Base-by-base conservation (phyloP, 148 eudicot genomes). In the Beta vulgaris region DNA sequence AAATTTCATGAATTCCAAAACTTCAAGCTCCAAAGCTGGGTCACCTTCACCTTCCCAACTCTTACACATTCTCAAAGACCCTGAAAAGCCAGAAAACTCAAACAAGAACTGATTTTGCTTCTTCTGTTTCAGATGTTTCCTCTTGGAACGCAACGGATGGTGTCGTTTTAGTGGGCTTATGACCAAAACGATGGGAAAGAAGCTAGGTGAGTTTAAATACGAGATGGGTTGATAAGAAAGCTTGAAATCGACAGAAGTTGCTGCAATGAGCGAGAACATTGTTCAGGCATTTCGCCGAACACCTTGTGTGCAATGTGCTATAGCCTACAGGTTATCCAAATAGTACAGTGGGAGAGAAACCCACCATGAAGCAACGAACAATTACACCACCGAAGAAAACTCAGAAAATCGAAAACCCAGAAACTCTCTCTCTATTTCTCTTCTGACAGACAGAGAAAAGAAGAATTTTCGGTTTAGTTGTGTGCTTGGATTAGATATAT, bases 281-380 rank as follows among this genome's bases (percentile, higher is more conserved):
- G 84, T 78, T 84, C 90, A 86, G 90, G 96, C 97, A 92, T 90
- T 90, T 92, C 96, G 82, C 87, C 91, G 76, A 87, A 86, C 90
- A 84, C 55, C 46, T 87, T 44, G 72, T 63, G 79, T 49, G 73
- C 80, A 61, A 19, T 25, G 42, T 61, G 26, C 3, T 19, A 16
- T n/a, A n/a, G n/a, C n/a, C 10, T 25, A 29, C 32, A 10, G 13
- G 29, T 46, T 26, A 18, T 23, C 25, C 7, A 55, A 34, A 49
- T 14, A 11, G 43, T 13, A 51, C 29, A 69, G 37, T 43, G 53
- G 71, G 53, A 23, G 55, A 82, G 58, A 74, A 29, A 60, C 51
- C 68, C 57, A 58, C 4, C 12, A 37, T 67, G 80, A 73, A 78
- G 73, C 66, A 78, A 82, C 77, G 84, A 85, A 83, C 76, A 77